Evolutionary conservation across 768 basidiomycete species (phyloP).

Genomic region (Termitomyces sp.): DNA sequence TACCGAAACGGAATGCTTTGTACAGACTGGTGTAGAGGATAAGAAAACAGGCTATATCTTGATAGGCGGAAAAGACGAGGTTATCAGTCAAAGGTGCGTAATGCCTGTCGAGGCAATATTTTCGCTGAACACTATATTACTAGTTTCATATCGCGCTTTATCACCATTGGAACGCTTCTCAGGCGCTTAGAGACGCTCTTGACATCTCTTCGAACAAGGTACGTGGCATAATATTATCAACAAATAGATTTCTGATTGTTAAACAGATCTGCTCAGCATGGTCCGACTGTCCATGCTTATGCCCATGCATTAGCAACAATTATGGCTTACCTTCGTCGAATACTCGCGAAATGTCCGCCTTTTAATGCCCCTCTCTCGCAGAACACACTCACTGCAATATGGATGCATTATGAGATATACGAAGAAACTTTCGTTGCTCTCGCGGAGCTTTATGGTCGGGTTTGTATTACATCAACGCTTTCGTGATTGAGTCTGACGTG

Average conservation of each 20-base stretch:
- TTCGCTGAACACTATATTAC: neutral
- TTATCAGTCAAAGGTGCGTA: conserved; percentile 50
- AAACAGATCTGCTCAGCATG: conserved; percentile 37
- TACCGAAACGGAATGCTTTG: conserved; percentile 45
- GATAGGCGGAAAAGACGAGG: conserved; percentile 52
- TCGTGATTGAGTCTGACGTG: neutral
- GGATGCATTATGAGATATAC: conserved; percentile 43
- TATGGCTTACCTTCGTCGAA: conserved; percentile 43
- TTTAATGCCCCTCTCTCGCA: conserved; percentile 16
- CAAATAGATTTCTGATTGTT: conserved; percentile 1
- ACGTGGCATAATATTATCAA: conserved; percentile 1
- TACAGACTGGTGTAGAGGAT: conserved; percentile 31
- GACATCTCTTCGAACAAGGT: conserved; percentile 45
- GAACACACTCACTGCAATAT: conserved; percentile 33
- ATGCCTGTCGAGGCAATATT: neutral
- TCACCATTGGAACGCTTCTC: conserved; percentile 61
- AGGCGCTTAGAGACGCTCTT: conserved; percentile 60
- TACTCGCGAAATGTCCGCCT: conserved; percentile 35
- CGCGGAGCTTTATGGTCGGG: conserved; percentile 52
- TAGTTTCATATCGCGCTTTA: conserved; percentile 57
- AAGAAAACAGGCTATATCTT: conserved; percentile 32
- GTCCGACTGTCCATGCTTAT: conserved; percentile 59
- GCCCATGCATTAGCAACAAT: conserved; percentile 57
- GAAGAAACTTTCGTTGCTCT: conserved; percentile 48
- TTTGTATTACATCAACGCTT: conserved; percentile 25